Evolutionary conservation across 2,329 filamentous ascomycete genomes (phyloP).

Genomic region (Akanthomyces muscarius): DNA sequence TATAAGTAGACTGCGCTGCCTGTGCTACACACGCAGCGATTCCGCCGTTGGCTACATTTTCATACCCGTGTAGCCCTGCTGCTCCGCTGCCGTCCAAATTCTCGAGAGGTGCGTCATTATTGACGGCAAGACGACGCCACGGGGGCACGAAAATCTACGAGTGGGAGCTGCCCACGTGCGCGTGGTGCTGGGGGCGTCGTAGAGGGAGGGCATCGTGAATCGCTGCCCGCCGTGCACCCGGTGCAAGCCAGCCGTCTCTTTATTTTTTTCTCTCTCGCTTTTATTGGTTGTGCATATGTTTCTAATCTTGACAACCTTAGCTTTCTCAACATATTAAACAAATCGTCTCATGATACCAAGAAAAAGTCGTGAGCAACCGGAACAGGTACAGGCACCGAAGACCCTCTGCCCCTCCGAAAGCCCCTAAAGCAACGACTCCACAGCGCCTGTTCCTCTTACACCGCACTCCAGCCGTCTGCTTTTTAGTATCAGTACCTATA

Average conservation of each 20-base stretch:
- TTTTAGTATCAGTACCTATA: background rate
- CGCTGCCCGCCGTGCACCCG: background rate
- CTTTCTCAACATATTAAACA: background rate
- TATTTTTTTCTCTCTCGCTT: background rate
- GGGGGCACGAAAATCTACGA: constrained; percentile 2
- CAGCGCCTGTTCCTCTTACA: constrained; percentile 6
- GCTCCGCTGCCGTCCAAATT: background rate
- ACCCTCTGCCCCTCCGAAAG: constrained; percentile 7
- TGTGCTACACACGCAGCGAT: background rate
- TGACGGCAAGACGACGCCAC: background rate
- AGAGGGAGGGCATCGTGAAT: background rate
- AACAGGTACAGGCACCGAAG: background rate
- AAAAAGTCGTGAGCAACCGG: background rate
- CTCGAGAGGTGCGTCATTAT: constrained; percentile 8
- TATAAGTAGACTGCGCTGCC: constrained; percentile 5
- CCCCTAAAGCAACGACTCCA: constrained; percentile 6
- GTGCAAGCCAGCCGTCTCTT: background rate
- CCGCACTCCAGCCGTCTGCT: background rate
- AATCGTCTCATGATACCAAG: background rate
- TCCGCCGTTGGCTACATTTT: background rate
- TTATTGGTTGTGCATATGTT: background rate
- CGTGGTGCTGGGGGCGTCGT: background rate
- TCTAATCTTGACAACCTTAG: background rate
- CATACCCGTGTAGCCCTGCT: background rate
- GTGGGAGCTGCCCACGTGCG: constrained; percentile 14